Evolutionary conservation across 192 early-diverging fungal species (phyloP).

Genomic region (Coemansia sp.): DNA sequence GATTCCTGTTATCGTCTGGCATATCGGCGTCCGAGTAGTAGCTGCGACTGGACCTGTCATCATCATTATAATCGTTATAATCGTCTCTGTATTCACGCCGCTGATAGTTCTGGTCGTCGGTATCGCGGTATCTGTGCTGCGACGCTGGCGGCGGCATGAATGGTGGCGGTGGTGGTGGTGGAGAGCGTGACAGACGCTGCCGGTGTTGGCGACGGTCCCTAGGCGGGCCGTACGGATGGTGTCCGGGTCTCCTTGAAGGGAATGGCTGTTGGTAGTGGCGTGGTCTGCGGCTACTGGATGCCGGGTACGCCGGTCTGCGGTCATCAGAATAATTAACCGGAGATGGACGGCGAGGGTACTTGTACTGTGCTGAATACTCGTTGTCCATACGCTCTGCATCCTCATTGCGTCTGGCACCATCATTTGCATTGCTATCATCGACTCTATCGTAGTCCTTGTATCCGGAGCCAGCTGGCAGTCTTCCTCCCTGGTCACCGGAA

Average conservation of each 20-base stretch:
- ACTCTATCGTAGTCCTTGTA: conserved; percentile 5
- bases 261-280: not conserved
- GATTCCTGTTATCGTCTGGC: not conserved
- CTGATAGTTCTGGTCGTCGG: not conserved
- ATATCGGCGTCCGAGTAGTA: not conserved
- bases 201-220: conserved; percentile 1
- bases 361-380: not conserved
- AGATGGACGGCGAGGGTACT: not conserved
- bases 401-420: not conserved
- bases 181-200: not conserved
- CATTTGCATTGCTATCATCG: not conserved
- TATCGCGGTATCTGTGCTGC: not conserved
- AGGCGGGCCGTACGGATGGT: not conserved
- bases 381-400: not conserved
- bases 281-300: not conserved
- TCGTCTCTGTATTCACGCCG: not conserved
- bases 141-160: not conserved
- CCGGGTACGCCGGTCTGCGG: not conserved
- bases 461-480: not conserved
- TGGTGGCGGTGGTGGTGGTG: not conserved
- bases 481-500: not conserved
- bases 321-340: not conserved
- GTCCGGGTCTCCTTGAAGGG: not conserved
- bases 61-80: not conserved
- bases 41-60: not conserved